Conservation (phyloP, 1,284 basidiomycete species). For the Tilletia indica region DNA sequence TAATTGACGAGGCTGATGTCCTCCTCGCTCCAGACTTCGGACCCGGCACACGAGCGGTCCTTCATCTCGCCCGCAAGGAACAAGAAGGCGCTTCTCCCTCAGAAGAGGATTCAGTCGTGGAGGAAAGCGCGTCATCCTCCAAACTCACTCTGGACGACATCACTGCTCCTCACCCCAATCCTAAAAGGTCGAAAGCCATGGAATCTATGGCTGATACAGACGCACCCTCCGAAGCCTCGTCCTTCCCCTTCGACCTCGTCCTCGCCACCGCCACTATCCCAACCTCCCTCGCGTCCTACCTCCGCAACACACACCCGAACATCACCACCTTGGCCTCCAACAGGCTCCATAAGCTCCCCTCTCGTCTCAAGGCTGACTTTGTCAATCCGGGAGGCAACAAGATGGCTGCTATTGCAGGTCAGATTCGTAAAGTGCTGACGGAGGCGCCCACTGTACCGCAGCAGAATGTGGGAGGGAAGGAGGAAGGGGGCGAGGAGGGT, state of each 20-base stretch:
- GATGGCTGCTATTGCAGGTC: conserved; percentile 71
- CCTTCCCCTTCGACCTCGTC: conserved; percentile 61
- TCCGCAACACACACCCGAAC: conserved; percentile 65
- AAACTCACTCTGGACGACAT: conserved; percentile 18
- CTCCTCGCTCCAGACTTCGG: conserved; percentile 67
- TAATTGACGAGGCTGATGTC: conserved; percentile 84
- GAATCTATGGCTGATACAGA: not conserved
- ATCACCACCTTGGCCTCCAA: conserved; percentile 73
- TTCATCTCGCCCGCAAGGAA: conserved; percentile 18
- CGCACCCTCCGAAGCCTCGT: conserved; percentile 57
- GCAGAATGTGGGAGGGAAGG: not conserved
- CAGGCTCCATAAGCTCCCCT: conserved; percentile 73
- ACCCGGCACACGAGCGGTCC: conserved; percentile 17
- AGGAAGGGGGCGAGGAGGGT: not conserved
- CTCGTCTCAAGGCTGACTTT: conserved; percentile 69
- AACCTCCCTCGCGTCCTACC: conserved; percentile 68
- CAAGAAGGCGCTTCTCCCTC: not conserved
- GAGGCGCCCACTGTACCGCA: conserved; percentile 60
- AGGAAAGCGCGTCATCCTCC: not conserved
- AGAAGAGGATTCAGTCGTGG: not conserved
- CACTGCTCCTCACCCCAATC: not conserved
- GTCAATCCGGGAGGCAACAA: conserved; percentile 70
- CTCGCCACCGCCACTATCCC: conserved; percentile 86
- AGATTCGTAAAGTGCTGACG: conserved; percentile 71
- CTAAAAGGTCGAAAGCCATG: not conserved